phyloP scores from a whole-genome alignment of 2,329 filamentous ascomycete species.

The Neocatenulostroma microsporum region DNA sequence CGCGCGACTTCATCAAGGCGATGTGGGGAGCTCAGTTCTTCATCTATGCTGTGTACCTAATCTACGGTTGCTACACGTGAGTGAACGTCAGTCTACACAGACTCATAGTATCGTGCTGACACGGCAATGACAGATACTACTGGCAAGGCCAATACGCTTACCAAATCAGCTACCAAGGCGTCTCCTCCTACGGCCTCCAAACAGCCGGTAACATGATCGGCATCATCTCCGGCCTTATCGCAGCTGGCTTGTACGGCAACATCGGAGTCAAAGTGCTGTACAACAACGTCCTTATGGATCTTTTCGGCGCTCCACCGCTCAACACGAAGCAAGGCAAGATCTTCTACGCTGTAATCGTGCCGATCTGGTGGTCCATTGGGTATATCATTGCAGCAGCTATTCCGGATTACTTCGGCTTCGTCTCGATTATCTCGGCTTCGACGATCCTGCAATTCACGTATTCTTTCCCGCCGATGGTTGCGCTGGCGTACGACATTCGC shows the following conservation, averaged over 20 bases:
- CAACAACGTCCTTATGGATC: slow-evolving; percentile 46
- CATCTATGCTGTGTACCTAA: slow-evolving; percentile 43
- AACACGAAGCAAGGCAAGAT: slow-evolving; percentile 44
- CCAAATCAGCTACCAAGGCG: slow-evolving; percentile 36
- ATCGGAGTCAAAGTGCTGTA: slow-evolving; percentile 46
- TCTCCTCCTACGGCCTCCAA: slow-evolving; percentile 33
- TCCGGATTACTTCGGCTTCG: slow-evolving; percentile 36
- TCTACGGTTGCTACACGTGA: slow-evolving; percentile 42
- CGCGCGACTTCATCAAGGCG: slow-evolving; percentile 44
- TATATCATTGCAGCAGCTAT: slow-evolving; percentile 50
- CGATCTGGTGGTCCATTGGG: slow-evolving; percentile 51
- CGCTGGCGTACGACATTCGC: slow-evolving; percentile 34
- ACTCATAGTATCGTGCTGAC: too few species aligned
- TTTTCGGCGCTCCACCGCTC: slow-evolving; percentile 46
- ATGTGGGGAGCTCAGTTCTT: slow-evolving; percentile 41
- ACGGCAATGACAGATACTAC: too few species aligned
- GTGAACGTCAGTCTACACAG: too few species aligned
- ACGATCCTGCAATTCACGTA: slow-evolving; percentile 54
- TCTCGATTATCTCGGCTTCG: slow-evolving; percentile 45
- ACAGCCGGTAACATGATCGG: slow-evolving; percentile 36
- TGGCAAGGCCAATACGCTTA: slow-evolving; percentile 43
- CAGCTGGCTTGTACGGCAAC: slow-evolving; percentile 36
- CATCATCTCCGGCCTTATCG: slow-evolving; percentile 34
- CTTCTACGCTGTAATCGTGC: slow-evolving; percentile 45
- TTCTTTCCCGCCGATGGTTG: slow-evolving; percentile 48